These are phyloP conservation scores for Beauveria bassiana DNA, from an alignment of 2,329 filamentous ascomycete species.

Conservation along the genomic window DNA sequence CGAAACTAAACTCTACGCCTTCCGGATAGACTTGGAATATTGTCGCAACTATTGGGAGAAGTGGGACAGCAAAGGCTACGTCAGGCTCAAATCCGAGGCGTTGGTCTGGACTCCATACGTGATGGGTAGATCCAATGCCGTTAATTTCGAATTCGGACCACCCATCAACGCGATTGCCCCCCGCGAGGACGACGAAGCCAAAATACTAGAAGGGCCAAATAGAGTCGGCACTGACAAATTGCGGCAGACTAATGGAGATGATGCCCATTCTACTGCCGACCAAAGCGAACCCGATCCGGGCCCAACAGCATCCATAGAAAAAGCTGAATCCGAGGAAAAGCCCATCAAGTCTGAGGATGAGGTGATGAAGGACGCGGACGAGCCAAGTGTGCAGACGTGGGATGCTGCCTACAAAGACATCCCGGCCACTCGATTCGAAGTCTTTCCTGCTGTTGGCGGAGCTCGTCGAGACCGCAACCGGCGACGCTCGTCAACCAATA, in stretches of 20 bases:
- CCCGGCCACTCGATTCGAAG: conserved; percentile 64
- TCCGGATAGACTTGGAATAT: conserved; percentile 78
- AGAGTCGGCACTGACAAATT: conserved; percentile 16
- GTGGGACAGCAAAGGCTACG: conserved; percentile 83
- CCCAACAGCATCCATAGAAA: conserved; percentile 17
- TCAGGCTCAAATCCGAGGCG: conserved; percentile 70
- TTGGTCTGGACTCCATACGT: conserved; percentile 95
- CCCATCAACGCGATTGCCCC: conserved; percentile 80
- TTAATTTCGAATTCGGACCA: conserved; percentile 75
- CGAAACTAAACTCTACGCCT: conserved; percentile 77
- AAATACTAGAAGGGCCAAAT: conserved; percentile 25
- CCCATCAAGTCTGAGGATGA: conserved; percentile 19
- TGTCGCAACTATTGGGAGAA: conserved; percentile 82
- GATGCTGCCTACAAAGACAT: conserved; percentile 46
- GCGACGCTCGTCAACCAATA: conserved; percentile 21
- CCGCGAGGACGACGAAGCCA: conserved; percentile 62
- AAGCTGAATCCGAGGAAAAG: conserved; percentile 24
- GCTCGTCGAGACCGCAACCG: conserved; percentile 41
- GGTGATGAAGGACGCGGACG: conserved; percentile 20
- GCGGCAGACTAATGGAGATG: conserved; percentile 18
- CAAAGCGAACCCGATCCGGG: not conserved
- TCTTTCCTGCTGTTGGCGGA: conserved; percentile 59
- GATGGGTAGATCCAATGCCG: conserved; percentile 80
- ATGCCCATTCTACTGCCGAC: not conserved
- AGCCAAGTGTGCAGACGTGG: conserved; percentile 33